These are phyloP conservation scores for Phytophthora chlamydospora DNA, from an alignment of 352 stramenopile genomes.

Conservation along the genomic window DNA sequence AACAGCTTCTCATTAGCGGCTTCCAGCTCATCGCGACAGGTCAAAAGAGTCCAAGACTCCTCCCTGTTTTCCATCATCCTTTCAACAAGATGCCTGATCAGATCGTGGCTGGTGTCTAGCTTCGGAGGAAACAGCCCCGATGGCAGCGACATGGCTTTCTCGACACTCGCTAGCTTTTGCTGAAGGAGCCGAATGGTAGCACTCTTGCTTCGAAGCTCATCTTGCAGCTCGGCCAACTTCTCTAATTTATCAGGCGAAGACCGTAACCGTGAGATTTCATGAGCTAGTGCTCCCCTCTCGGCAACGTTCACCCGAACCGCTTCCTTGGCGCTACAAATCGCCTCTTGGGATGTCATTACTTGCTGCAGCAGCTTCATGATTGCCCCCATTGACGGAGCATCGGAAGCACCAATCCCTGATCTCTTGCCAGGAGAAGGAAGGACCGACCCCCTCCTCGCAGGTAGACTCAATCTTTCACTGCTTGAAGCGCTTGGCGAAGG, in stretches of 20 bases:
- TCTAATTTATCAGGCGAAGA: constrained; percentile 19
- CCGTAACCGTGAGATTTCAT: constrained; percentile 42
- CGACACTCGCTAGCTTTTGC: constrained; percentile 60
- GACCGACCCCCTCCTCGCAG: not conserved
- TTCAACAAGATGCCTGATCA: constrained; percentile 61
- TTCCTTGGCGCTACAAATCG: constrained; percentile 53
- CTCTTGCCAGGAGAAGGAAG: constrained; percentile 5
- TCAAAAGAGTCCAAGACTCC: constrained; percentile 36
- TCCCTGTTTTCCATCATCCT: constrained; percentile 46
- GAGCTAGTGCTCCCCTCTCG: constrained; percentile 55
- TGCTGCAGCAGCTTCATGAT: constrained; percentile 46
- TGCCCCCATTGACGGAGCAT: constrained; percentile 28
- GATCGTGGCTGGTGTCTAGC: constrained; percentile 48
- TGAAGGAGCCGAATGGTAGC: constrained; percentile 65
- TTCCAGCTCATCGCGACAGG: constrained; percentile 4
- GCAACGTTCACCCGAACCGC: constrained; percentile 59
- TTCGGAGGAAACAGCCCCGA: constrained; percentile 48
- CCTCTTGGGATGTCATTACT: constrained; percentile 51
- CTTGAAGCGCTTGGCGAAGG: constrained; percentile 2
- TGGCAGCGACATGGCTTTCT: constrained; percentile 53
- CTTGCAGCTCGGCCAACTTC: constrained; percentile 42
- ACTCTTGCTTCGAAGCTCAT: constrained; percentile 54
- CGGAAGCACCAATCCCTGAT: not conserved
- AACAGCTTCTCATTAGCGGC: constrained; percentile 14
- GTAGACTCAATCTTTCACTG: not conserved